A percentile compares a stretch with the other conserved stretches of the same genome.
phyloP scores from a whole-genome alignment of 1,284 basidiomycete species.

The Blastosporella zonata region DNA sequence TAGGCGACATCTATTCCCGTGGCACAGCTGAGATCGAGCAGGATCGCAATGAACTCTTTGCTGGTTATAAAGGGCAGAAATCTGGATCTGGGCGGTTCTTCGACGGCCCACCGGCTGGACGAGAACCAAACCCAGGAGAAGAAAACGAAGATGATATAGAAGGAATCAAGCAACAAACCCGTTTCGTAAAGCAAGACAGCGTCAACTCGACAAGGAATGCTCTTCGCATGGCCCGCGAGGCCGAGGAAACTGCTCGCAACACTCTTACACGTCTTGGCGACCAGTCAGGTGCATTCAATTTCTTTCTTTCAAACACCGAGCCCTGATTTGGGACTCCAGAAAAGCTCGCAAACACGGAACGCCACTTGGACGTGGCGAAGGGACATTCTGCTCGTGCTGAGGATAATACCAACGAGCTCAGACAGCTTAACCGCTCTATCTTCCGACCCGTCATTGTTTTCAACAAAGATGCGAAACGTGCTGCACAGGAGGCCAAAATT shows the following conservation, averaged over 20 bases:
- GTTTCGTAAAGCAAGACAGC: constrained; percentile 91
- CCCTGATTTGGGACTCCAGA: constrained; percentile 40
- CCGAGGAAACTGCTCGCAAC: constrained; percentile 91
- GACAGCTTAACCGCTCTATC: constrained; percentile 91
- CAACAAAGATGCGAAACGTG: constrained; percentile 90
- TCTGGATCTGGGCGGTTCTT: constrained; percentile 61
- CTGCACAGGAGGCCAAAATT: constrained; percentile 87
- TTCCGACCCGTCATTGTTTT: constrained; percentile 90
- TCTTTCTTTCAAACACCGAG: not conserved
- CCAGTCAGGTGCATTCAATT: constrained; percentile 79
- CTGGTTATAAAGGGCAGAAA: constrained; percentile 65
- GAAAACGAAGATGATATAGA: constrained; percentile 96
- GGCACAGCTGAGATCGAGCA: constrained; percentile 54
- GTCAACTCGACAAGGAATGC: constrained; percentile 92
- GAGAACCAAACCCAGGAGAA: constrained; percentile 57
- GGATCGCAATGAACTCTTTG: constrained; percentile 74
- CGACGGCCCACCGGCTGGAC: constrained; percentile 49
- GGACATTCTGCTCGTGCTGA: constrained; percentile 86
- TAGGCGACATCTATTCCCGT: constrained; percentile 63
- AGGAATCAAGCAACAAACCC: constrained; percentile 92
- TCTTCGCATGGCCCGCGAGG: constrained; percentile 87
- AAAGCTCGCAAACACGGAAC: constrained; percentile 93
- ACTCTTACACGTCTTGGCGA: constrained; percentile 88
- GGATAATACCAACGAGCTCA: constrained; percentile 93
- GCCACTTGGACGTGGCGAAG: constrained; percentile 93